Base-by-base conservation (phyloP, 2,329 filamentous ascomycete genomes). In the Aureobasidium sp. region DNA sequence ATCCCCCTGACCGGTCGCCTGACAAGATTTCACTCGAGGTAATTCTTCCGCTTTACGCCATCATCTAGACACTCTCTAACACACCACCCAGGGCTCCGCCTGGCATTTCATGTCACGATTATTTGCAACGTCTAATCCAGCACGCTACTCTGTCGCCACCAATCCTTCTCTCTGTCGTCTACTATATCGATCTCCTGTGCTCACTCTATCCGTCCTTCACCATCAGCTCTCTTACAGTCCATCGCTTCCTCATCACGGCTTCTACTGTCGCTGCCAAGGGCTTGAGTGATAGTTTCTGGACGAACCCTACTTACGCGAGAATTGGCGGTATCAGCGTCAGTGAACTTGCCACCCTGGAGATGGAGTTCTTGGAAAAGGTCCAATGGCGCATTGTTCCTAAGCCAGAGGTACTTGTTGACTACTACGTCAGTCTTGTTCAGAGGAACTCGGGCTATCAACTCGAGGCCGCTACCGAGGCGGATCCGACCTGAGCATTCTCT, bases 301-400 rank as follows among this genome's bases (percentile, higher is more conserved):
- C 96, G 65, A 99, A 99, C 75, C 90, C 90, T 31, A 96, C 93
- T 0, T 99, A 99, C 73, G 92, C 94, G 41, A 84, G 91, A 61
- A 92, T 99, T 0, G 94, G 94, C 5, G 94, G 94, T 65, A 91
- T 99, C 55, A 91, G 90, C 67, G 82, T 97, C 41, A 86, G 88
- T 53, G 94, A 99, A 75, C 78, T 99, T 66, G 95, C 94, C 63
- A 79, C 97, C 62, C 79, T 99, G 11, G 94, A 99, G 74, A 81
- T 99, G 34, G 94, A 99, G 70, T 96, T 99, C 67, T 78, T 99
- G 36, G 91, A 92, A 71, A 83, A 90, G 59, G 88, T 99, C 31
- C 90, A 97, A 70, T 99, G 94, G 93, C 90, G 89, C 70, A 99
- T 99, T 67, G 92, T 99, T 3, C 94, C 94, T 5, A 91, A 95